Base-by-base conservation (phyloP, 2,329 filamentous ascomycete genomes). In the Fusarium decemcellulare region DNA sequence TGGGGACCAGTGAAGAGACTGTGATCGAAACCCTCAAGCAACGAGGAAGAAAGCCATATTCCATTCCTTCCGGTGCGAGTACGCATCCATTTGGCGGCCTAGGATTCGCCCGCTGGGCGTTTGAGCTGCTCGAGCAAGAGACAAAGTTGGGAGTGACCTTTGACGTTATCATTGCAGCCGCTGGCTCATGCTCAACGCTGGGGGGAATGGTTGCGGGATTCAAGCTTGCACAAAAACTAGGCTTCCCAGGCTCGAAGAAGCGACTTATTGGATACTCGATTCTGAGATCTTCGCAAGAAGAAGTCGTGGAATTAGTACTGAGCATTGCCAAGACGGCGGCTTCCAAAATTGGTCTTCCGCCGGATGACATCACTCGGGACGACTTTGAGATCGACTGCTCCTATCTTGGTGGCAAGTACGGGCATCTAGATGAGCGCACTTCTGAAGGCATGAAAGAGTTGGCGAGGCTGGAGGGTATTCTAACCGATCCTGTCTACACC, bases 61-160 rank as follows among this genome's bases (percentile, higher is more conserved):
- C 44, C 0, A 68, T 69, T 3, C 66, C 66, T 15, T n/a, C 56
- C 1, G 66, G 66, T 0, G 66, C 65, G 14, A 69, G 66, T 16
- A 40, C 61, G 3, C 66, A 68, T 52, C 52, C 56, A 7, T 37
- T 63, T 0, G 66, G 66, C 1, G 66, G 66, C 6, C 8, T 68
- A 4, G 66, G 66, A 11, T 68, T 62, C 23, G 66, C 66, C n/a
- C 56, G 57, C 8, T 68, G 66, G 66, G 66, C 48, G 2, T 70
- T 68, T 5, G 61, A 68, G 3, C n/a, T 68, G 2, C 48, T 68
- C 2, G 66, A 68, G 15, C 52, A 68, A 4, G 66, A 70, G 15
- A 8, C 15, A 2, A 69, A 16, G 7, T 30, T 66, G 11, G 57
- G 44, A 9, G 14, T 67, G 4, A 43, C 36, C 2, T 68, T 68